Conservation (phyloP, 2,329 filamentous ascomycete genomes). For the Apiospora aurea region DNA sequence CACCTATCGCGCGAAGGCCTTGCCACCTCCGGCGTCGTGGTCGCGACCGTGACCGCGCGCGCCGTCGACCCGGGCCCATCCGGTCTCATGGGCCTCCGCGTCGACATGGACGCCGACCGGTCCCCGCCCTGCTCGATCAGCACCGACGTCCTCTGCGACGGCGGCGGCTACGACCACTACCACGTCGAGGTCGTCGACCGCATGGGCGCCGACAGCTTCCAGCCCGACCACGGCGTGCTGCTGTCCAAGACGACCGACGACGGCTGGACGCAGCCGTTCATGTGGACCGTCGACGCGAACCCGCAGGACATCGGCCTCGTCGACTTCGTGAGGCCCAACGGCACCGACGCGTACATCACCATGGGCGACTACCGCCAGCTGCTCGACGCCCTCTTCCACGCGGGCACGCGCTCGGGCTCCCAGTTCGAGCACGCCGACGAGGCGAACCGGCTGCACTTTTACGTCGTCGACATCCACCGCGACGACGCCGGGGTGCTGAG, state of each 20-base stretch:
- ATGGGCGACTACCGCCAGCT: conserved; percentile 62
- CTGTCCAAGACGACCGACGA: conserved; percentile 59
- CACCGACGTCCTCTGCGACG: conserved; percentile 57
- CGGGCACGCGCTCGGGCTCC: conserved; percentile 58
- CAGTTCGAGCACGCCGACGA: conserved; percentile 56
- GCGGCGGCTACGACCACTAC: conserved; percentile 58
- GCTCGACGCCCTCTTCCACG: conserved; percentile 61
- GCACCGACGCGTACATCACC: conserved; percentile 53
- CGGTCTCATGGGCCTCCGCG: conserved; percentile 55
- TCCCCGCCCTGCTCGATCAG: conserved; percentile 51
- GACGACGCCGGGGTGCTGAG: conserved; percentile 52
- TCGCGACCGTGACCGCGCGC: conserved; percentile 55
- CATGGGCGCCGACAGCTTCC: conserved; percentile 61
- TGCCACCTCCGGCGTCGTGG: conserved; percentile 50
- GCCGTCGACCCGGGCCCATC: conserved; percentile 48
- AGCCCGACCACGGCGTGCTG: conserved; percentile 59
- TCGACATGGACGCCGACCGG: conserved; percentile 53
- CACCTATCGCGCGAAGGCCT: conserved; percentile 53
- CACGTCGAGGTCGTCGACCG: conserved; percentile 61
- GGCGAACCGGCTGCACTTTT: conserved; percentile 57
- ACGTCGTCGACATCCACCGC: conserved; percentile 52
- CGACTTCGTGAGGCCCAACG: conserved; percentile 58
- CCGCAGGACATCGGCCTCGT: conserved; percentile 58
- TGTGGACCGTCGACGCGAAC: conserved; percentile 63
- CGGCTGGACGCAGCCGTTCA: conserved; percentile 53